A percentile compares a stretch with the other conserved stretches of the same genome.
These are phyloP conservation scores for Backusella tarrabulga DNA, from an alignment of 192 early-diverging fungal genomes.

Conservation along the genomic window DNA sequence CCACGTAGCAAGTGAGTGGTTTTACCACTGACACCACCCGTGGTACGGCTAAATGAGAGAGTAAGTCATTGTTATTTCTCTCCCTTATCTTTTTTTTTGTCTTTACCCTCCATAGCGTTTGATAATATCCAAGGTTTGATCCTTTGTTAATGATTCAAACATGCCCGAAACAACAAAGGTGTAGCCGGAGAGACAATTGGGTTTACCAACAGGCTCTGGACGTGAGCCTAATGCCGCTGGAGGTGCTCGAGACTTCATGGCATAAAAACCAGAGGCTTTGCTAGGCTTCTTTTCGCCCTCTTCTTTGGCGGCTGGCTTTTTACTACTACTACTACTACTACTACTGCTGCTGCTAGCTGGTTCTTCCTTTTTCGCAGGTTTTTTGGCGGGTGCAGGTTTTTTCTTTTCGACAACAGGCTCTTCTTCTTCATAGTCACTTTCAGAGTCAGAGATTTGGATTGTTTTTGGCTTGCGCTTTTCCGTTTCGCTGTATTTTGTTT, in stretches of 20 bases:
- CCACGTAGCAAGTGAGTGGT: slow-evolving; percentile 89
- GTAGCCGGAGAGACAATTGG: slow-evolving; percentile 46
- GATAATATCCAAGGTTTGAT: slow-evolving; percentile 77
- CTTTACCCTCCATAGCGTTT: slow-evolving; percentile 82
- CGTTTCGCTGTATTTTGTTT: neutral
- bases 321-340: neutral
- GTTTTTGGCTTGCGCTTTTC: neutral
- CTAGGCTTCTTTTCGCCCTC: neutral
- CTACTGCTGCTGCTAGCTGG: neutral
- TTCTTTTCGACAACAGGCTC: neutral
- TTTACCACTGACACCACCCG: slow-evolving; percentile 69
- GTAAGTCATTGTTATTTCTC: too few relatives aligned
- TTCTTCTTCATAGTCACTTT: neutral
- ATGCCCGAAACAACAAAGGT: slow-evolving; percentile 97
- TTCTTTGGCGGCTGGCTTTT: neutral
- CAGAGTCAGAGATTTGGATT: neutral
- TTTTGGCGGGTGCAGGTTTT: neutral
- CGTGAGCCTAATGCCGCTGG: slow-evolving; percentile 34
- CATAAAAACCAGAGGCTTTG: neutral
- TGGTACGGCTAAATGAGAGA: slow-evolving; percentile 59
- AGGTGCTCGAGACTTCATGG: slow-evolving; percentile 17
- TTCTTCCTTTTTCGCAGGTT: neutral
- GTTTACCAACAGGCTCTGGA: slow-evolving; percentile 21
- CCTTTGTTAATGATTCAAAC: slow-evolving; percentile 68
- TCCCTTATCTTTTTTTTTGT: too few relatives aligned